These are phyloP conservation scores for Sporormia fimetaria DNA, from an alignment of 495 filamentous ascomycete species.

Conservation along the genomic window DNA sequence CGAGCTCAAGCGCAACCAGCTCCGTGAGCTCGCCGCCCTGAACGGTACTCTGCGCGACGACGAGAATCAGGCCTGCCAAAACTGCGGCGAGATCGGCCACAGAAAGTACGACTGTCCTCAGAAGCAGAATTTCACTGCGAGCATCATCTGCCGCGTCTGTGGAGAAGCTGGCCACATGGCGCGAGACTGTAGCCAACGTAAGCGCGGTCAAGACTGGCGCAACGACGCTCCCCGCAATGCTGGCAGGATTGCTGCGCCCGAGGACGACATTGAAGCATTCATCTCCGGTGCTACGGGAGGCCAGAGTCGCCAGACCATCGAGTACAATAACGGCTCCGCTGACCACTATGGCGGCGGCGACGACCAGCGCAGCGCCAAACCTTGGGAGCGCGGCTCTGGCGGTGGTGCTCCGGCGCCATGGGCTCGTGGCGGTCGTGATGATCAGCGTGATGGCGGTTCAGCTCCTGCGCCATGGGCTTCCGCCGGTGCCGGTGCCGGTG, in stretches of 20 bases:
- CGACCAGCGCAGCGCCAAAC: slow-evolving; percentile 52
- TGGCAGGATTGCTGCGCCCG: slow-evolving; percentile 66
- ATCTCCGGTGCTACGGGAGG: slow-evolving; percentile 77
- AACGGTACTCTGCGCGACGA: slow-evolving; percentile 98
- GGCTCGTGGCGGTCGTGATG: slow-evolving; percentile 31
- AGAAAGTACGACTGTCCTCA: slow-evolving; percentile 98
- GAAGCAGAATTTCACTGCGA: slow-evolving; percentile 94
- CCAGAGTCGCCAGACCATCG: slow-evolving; percentile 62
- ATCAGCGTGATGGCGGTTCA: slow-evolving; percentile 15
- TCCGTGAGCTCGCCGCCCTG: slow-evolving; percentile 89
- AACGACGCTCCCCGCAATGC: slow-evolving; percentile 52
- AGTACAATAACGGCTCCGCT: slow-evolving; percentile 53
- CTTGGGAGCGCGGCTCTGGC: slow-evolving; percentile 85
- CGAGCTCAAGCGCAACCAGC: slow-evolving; percentile 94
- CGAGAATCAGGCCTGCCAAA: slow-evolving; percentile 98
- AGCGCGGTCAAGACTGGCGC: slow-evolving; percentile 82
- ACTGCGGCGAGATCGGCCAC: slow-evolving; percentile 98
- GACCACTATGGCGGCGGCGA: slow-evolving; percentile 42
- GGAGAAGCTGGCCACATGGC: slow-evolving; percentile 92
- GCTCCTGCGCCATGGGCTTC: slow-evolving; percentile 24
- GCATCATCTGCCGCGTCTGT: slow-evolving; percentile 98
- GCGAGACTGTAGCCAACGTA: slow-evolving; percentile 84
- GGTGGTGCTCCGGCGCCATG: slow-evolving; percentile 82
- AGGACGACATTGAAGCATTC: slow-evolving; percentile 94
- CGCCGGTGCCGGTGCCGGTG: slow-evolving; percentile 11